phyloP scores from a whole-genome alignment of 768 basidiomycete genomes.

The Tricholoma furcatifolium region DNA sequence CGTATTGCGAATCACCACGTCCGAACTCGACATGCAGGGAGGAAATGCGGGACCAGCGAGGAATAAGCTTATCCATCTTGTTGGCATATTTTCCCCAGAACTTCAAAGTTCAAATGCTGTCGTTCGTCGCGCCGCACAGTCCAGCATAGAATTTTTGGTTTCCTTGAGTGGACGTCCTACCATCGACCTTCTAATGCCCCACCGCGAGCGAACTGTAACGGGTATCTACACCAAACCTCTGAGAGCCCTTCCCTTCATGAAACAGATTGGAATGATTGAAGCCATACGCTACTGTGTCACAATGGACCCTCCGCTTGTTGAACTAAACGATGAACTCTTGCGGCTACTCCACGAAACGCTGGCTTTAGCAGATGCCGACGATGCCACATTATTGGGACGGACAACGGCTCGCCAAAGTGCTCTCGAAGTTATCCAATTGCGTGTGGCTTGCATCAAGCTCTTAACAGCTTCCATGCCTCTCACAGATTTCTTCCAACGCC shows the following conservation, averaged over 20 bases:
- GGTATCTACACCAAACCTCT: constrained; percentile 96
- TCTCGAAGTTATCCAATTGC: constrained; percentile 82
- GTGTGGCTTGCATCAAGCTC: constrained; percentile 91
- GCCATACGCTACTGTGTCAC: constrained; percentile 92
- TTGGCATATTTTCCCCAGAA: constrained; percentile 86
- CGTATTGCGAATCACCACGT: constrained; percentile 62
- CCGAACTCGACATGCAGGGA: constrained; percentile 41
- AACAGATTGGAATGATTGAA: constrained; percentile 98
- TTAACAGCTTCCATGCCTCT: constrained; percentile 93
- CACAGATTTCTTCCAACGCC: constrained; percentile 89
- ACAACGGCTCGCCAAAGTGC: constrained; percentile 73
- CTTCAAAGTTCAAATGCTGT: constrained; percentile 83
- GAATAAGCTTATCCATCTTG: constrained; percentile 63
- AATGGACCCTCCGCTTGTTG: constrained; percentile 85
- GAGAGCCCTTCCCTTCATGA: constrained; percentile 88
- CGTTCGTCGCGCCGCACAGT: constrained; percentile 82
- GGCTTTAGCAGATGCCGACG: constrained; percentile 94
- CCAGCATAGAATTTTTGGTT: constrained; percentile 76
- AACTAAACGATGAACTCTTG: constrained; percentile 89
- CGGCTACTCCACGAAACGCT: constrained; percentile 91
- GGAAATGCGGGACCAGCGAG: constrained; percentile 44
- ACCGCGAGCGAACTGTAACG: constrained; percentile 84
- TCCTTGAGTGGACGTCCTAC: constrained; percentile 69
- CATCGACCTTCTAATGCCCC: constrained; percentile 76
- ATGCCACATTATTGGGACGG: constrained; percentile 75